Conservation (phyloP, 495 filamentous ascomycete genomes). For the Xylona heveae region DNA sequence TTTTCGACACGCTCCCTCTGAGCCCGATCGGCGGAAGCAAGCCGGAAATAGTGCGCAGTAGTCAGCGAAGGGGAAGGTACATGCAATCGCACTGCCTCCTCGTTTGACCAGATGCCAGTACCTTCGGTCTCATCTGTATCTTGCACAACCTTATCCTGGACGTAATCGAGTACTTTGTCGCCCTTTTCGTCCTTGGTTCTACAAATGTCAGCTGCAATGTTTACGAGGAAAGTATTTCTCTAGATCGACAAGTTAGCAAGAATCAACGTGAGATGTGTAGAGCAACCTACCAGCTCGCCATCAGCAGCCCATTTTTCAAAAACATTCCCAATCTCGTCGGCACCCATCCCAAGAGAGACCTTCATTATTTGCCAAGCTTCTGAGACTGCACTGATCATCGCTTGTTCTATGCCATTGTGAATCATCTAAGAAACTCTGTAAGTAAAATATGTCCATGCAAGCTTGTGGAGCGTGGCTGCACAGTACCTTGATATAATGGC, state of each 20-base stretch:
- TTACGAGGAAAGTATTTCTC: slow-evolving; percentile 36
- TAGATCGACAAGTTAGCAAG: slow-evolving; percentile 3
- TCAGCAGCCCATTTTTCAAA: slow-evolving; percentile 37
- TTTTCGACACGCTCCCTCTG: slow-evolving; percentile 27
- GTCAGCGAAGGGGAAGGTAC: slow-evolving; percentile 44
- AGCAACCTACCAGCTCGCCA: slow-evolving; percentile 26
- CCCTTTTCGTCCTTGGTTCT: slow-evolving; percentile 21
- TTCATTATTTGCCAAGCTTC: slow-evolving; percentile 48
- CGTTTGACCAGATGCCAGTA: slow-evolving; percentile 42
- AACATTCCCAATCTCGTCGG: slow-evolving; percentile 39
- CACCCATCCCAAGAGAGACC: slow-evolving; percentile 31
- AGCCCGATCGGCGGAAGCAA: slow-evolving; percentile 39
- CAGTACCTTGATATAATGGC: slow-evolving; percentile 62
- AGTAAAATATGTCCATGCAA: no score
- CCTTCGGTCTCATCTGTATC: slow-evolving; percentile 46
- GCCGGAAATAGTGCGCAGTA: slow-evolving; percentile 39
- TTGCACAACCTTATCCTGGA: slow-evolving; percentile 61
- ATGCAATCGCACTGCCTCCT: slow-evolving; percentile 38
- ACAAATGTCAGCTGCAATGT: slow-evolving; percentile 43
- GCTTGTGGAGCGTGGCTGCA: no score
- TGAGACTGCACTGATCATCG: slow-evolving; percentile 36
- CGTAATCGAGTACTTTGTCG: slow-evolving; percentile 35
- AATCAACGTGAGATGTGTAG: not conserved
- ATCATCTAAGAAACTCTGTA: no score
- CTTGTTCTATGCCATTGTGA: slow-evolving; percentile 59